phyloP scores from a whole-genome alignment of 257 asterid genomes.

The Rehmannia glutinosa region DNA sequence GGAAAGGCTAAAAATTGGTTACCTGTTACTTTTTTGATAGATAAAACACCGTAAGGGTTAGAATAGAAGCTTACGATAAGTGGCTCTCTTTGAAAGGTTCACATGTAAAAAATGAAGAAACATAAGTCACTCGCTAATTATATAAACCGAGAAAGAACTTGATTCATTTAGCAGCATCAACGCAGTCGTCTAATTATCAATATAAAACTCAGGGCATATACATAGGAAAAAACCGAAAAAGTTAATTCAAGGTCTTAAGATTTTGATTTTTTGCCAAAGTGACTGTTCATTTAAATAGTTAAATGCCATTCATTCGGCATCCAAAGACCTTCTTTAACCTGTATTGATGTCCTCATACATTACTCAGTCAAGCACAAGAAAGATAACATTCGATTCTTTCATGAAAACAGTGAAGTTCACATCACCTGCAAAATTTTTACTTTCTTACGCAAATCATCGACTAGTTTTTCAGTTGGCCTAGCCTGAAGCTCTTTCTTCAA shows the following conservation, averaged over 20 bases:
- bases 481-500: constrained; percentile 80
- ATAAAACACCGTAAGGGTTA: neutral
- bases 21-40: neutral
- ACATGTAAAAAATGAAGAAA: neutral
- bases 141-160: neutral
- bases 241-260: neutral
- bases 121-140: neutral
- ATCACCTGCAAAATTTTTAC: constrained; percentile 93
- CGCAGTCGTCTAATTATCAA: neutral
- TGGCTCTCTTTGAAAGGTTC: neutral
- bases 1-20: neutral
- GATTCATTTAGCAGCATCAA: neutral
- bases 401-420: constrained; percentile 11
- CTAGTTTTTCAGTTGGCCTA: constrained; percentile 84
- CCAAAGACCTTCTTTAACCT: neutral
- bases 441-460: constrained; percentile 91
- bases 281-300: neutral
- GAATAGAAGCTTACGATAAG: neutral
- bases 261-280: neutral
- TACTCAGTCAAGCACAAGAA: neutral
- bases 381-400: constrained; percentile 7
- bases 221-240: neutral
- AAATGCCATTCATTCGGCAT: neutral
- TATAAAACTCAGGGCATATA: neutral
- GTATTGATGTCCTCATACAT: neutral